These are phyloP conservation scores for Penicillium diatomitis DNA, from an alignment of 495 filamentous ascomycete genomes.

Conservation along the genomic window DNA sequence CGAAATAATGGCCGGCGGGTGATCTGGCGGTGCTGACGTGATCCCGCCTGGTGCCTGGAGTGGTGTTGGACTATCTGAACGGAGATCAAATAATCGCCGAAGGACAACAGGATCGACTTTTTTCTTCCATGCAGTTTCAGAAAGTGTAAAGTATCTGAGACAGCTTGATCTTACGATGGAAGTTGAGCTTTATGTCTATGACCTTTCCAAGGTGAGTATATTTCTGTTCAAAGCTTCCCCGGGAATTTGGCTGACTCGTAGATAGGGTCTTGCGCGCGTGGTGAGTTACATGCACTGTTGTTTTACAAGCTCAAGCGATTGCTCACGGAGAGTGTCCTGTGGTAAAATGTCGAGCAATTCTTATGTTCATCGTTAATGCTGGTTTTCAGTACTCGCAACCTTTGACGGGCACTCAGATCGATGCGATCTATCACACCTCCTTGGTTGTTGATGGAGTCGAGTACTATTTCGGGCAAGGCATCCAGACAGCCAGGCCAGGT, in stretches of 20 bases:
- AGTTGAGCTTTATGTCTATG: conserved; percentile 86
- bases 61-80: too few relatives aligned
- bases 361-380: too few relatives aligned
- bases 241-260: conserved; percentile 5
- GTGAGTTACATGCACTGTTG: conserved; percentile 16
- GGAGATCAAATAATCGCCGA: too few relatives aligned
- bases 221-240: background rate
- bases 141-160: too few relatives aligned
- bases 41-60: conserved; percentile 22
- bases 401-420: conserved; percentile 61
- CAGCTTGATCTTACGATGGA: conserved; percentile 49
- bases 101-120: too few relatives aligned
- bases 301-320: background rate
- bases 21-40: conserved; percentile 29
- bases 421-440: conserved; percentile 88
- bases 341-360: too few relatives aligned
- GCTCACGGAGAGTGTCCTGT: too few relatives aligned
- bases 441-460: conserved; percentile 72
- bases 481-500: conserved; percentile 72
- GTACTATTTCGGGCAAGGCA: conserved; percentile 66
- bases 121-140: too few relatives aligned
- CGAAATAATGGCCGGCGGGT: background rate
- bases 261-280: conserved; percentile 41
- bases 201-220: conserved; percentile 65
- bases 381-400: conserved; percentile 37